These are phyloP conservation scores for Angomonas ambiguus DNA, from an alignment of 208 protist genomes.

Conservation along the genomic window DNA sequence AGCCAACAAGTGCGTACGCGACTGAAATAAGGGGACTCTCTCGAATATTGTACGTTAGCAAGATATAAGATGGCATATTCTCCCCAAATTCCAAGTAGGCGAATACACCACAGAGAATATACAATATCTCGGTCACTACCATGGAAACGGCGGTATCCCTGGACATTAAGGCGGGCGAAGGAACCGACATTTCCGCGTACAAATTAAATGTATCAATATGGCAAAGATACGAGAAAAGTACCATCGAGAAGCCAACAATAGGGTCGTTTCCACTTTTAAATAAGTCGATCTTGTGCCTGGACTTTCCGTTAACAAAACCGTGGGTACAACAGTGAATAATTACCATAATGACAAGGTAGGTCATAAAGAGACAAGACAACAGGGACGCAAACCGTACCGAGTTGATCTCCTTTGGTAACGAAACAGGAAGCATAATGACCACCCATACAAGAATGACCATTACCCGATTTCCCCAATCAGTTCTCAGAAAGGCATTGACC, in stretches of 20 bases:
- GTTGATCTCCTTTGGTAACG: slow-evolving; percentile 29
- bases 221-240: slow-evolving; percentile 36
- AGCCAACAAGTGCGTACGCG: slow-evolving; percentile 21
- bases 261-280: slow-evolving; percentile 16
- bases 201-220: slow-evolving; percentile 39
- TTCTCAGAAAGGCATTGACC: slow-evolving; percentile 6
- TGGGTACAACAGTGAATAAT: slow-evolving; percentile 20
- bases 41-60: slow-evolving; percentile 28
- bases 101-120: slow-evolving; percentile 28
- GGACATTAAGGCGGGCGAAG: slow-evolving; percentile 17
- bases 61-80: slow-evolving; percentile 18
- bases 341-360: slow-evolving; percentile 25
- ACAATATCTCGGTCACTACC: slow-evolving; percentile 24
- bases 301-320: slow-evolving; percentile 1
- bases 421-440: slow-evolving; percentile 33
- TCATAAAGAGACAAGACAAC: slow-evolving; percentile 22
- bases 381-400: slow-evolving; percentile 32
- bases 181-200: slow-evolving; percentile 37
- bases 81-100: slow-evolving; percentile 42
- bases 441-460: slow-evolving; percentile 26
- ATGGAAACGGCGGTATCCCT: slow-evolving; percentile 20
- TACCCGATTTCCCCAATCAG: slow-evolving; percentile 11
- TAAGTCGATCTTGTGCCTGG: slow-evolving; percentile 13
- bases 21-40: slow-evolving; percentile 22
- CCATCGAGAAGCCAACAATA: slow-evolving; percentile 21